Evolutionary conservation across 768 basidiomycete genomes (phyloP), one percentile per base, ranked within the genome.

Genomic region (Fistulinella prunicolor): DNA sequence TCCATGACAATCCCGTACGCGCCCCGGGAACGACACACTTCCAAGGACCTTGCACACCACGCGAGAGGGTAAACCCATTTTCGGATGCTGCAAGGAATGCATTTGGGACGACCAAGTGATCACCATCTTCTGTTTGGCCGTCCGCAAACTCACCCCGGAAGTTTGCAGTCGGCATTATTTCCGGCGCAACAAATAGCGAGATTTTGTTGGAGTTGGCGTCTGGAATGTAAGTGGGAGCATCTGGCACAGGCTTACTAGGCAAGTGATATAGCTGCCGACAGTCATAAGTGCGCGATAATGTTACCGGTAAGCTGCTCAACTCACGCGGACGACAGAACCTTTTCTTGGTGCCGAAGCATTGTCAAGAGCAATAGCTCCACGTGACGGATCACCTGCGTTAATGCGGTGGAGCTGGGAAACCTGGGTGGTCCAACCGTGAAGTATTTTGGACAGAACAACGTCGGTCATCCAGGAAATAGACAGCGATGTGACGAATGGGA

Each of bases 361-460:
- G 19, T 80, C 78, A 1, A 90, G 68, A 1, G 87, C 79, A 13
- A 89, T 73, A 4, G 76, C 74, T 3, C 88, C 88, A 6, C 83
- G 76, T 14, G 81, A 80, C 2, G 85, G 86, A 58, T 85, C 86
- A 3, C 88, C 88, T 0, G 86, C 82, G 20, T 73, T 80, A 49
- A 90, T 82, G 46, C 68, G 74, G 56, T 78, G 78, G 32, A 84
- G 70, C 38, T 75, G 74, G 19, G 60, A 57, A 3, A 77, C 52
- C 78, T 82, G 44, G 9, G 24, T 29, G 44, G 23, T 26, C 10
- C 19, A 32, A 38, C 6, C 37, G 6, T 2, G 26, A 4, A 24
- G 30, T 20, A 8, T 24, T 49, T n/a, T n/a, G n/a, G n/a, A n/a
- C n/a, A n/a, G n/a, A n/a, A n/a, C n/a, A n/a, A n/a, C n/a, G n/a